Base-by-base conservation (phyloP, 352 stramenopile genomes). In the Blastocystis sp. region DNA sequence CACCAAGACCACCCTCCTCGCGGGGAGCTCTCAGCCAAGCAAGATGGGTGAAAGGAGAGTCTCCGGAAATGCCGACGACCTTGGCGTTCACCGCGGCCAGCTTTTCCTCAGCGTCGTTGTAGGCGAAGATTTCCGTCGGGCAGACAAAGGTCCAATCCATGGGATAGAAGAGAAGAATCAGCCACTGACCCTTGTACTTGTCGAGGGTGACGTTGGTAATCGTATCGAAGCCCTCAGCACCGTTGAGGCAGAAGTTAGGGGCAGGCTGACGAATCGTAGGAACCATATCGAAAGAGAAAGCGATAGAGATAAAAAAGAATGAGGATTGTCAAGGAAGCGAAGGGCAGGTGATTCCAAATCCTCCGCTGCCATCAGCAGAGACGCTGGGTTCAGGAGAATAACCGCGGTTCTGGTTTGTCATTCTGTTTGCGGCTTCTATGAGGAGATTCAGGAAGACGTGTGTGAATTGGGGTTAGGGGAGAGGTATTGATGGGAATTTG, bases 221-320 rank as follows among this genome's bases (percentile, higher is more conserved):
- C 10, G 62, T 84, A 14, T 84, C 74, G 21, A 7, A 34, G 40
- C 62, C 61, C 54, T 87, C 38, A 87, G 76, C 76, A 45, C 76
- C 76, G 42, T 70, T 76, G 9, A 87, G 61, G 64, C 61, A 76
- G 52, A 87, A 87, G 17, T 57, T 24, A 17, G 76, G 76, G 74
- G 76, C 76, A 87, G 76, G 63, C 34, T 70, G 61, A 87, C 76
- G 76, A 87, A 87, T 87, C 10, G 76, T 87, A 87, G 63, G 45
- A 71, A 54, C 45, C 76, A 87, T 87, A 59, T 43, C 63, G 2
- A 77, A 52, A 63, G 45, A 17, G 1, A 34, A 64, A 45, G 43
- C 28, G 38, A 79, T 17, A 65, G 40, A 43, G 38, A 79, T 79
- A 21, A 79, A 76, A 76, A 54, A 57, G 38, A 17, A 57, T 57